phyloP scores from a whole-genome alignment of 129 eudicot species.

The Chrysanthemum seticuspe region DNA sequence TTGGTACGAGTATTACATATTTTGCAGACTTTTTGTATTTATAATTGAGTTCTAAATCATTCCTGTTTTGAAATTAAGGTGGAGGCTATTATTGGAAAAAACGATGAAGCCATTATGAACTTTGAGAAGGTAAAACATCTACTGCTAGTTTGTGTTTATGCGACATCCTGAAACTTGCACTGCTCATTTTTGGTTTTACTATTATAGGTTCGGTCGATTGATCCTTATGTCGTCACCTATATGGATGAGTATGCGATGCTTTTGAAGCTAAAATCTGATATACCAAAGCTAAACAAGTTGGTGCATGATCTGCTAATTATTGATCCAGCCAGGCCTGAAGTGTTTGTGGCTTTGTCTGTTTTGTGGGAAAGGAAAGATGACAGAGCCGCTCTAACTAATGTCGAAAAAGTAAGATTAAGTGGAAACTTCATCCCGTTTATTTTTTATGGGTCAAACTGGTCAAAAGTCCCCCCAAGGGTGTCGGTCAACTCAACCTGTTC shows the following conservation, averaged over 20 bases:
- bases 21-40: no score
- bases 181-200: slow-evolving; percentile 14
- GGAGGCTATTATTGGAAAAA: slow-evolving; percentile 87
- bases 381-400: slow-evolving; percentile 84
- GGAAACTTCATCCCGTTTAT: neutral
- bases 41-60: slow-evolving; percentile 9
- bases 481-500: neutral
- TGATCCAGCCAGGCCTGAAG: slow-evolving; percentile 93
- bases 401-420: slow-evolving; percentile 60
- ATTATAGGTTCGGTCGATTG: slow-evolving; percentile 79
- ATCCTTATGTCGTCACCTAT: slow-evolving; percentile 84
- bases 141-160: slow-evolving; percentile 12
- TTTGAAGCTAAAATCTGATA: slow-evolving; percentile 78
- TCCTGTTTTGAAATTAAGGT: slow-evolving; percentile 53
- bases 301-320: slow-evolving; percentile 81
- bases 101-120: slow-evolving; percentile 76
- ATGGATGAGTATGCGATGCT: slow-evolving; percentile 99
- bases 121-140: slow-evolving; percentile 74
- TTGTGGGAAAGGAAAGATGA: slow-evolving; percentile 96
- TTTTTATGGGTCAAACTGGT: slow-evolving; percentile 6
- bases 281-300: slow-evolving; percentile 73
- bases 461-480: neutral
- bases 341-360: slow-evolving; percentile 89
- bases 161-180: slow-evolving; percentile 14
- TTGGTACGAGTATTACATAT: no score